These are phyloP conservation scores for Monsonia emarginata DNA, from an alignment of 441 rosid genomes.

Conservation along the genomic window DNA sequence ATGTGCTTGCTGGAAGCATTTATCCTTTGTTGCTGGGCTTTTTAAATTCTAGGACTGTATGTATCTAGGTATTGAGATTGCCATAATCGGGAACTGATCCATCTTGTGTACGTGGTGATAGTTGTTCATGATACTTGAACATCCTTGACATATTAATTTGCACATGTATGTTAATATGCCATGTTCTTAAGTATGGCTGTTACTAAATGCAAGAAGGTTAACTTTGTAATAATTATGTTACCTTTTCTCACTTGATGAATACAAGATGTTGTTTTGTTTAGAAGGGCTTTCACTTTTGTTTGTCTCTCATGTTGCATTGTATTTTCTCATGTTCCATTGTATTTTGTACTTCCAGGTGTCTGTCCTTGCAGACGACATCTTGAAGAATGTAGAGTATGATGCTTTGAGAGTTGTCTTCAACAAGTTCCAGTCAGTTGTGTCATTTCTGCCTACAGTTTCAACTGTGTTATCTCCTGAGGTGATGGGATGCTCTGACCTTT, in stretches of 20 bases:
- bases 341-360: constrained; percentile 51
- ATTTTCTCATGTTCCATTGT: constrained; percentile 1
- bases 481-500: constrained; percentile 5
- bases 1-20: neutral
- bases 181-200: neutral
- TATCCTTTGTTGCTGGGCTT: neutral
- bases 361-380: constrained; percentile 84
- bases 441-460: constrained; percentile 67
- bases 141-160: neutral
- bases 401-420: constrained; percentile 83
- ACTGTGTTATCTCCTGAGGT: constrained; percentile 90
- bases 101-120: neutral
- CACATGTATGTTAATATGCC: neutral
- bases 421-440: constrained; percentile 76
- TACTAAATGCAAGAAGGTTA: neutral
- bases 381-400: constrained; percentile 83
- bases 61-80: no score
- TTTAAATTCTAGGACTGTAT: no score
- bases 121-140: neutral
- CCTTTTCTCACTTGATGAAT: no score
- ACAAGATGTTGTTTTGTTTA: no score
- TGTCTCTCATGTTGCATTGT: no score
- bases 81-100: neutral
- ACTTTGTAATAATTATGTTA: neutral
- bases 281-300: neutral